phyloP scores from a whole-genome alignment of 768 basidiomycete genomes.

The Suillus paluster region DNA sequence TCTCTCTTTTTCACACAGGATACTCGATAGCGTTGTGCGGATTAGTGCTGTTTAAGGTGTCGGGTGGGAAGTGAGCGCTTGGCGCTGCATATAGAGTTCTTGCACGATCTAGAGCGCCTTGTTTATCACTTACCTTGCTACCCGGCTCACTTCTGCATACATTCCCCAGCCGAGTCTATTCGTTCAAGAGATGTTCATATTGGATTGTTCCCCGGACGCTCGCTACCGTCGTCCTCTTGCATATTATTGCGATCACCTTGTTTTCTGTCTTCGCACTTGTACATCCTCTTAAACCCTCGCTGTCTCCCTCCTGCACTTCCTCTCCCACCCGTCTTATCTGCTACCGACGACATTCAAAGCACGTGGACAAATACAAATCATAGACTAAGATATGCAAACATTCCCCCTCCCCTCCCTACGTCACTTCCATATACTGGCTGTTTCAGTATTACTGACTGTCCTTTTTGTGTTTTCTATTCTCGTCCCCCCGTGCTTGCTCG shows the following conservation, averaged over 20 bases:
- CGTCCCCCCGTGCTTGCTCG: not conserved
- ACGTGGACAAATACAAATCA: not conserved
- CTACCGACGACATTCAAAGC: no score
- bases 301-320: no score
- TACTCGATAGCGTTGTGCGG: constrained; percentile 89
- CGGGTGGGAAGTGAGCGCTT: constrained; percentile 55
- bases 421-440: no score
- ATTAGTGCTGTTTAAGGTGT: constrained; percentile 84
- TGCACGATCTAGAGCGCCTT: not conserved
- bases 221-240: not conserved
- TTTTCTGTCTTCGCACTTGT: not conserved
- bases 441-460: no score
- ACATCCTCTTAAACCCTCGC: not conserved
- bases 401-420: not conserved
- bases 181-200: not conserved
- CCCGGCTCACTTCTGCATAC: not conserved
- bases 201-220: not conserved
- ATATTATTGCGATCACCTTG: not conserved
- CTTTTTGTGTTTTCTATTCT: not conserved
- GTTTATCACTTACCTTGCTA: no score
- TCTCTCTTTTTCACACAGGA: constrained; percentile 45
- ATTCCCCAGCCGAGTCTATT: not conserved
- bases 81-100: not conserved
- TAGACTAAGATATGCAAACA: not conserved
- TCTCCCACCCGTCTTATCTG: no score